Conservation (phyloP, 305 asterid species). For the Rubia tinctorum region DNA sequence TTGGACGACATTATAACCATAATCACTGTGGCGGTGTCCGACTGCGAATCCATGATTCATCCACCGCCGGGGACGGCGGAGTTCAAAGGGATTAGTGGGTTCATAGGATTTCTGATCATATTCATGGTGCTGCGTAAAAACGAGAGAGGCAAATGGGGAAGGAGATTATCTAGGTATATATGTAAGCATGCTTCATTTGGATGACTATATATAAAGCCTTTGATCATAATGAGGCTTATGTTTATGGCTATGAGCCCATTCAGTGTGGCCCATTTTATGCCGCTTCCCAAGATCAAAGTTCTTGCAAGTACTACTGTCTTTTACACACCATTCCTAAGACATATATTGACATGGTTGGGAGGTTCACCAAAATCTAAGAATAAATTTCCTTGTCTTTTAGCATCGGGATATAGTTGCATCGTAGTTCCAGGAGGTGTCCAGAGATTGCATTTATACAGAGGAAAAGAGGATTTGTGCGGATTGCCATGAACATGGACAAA, state of each 20-base stretch:
- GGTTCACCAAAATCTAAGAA: conserved; percentile 75
- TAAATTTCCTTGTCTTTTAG: conserved; percentile 57
- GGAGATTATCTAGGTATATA: conserved; percentile 69
- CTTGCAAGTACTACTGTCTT: conserved; percentile 96
- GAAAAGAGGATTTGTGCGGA: conserved; percentile 84
- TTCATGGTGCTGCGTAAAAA: conserved; percentile 64
- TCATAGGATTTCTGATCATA: conserved; percentile 60
- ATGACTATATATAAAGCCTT: conserved; percentile 77
- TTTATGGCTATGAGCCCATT: conserved; percentile 98
- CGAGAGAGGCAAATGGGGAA: conserved; percentile 66
- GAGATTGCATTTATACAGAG: conserved; percentile 71
- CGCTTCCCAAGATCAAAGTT: conserved; percentile 71
- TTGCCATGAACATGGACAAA: conserved; percentile 81
- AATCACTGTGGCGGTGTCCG: not conserved
- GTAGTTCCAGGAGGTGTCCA: conserved; percentile 92
- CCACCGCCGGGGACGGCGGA: conserved; percentile 16
- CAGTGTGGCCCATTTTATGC: too few species aligned
- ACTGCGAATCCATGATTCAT: not conserved
- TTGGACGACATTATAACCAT: not conserved
- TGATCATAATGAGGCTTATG: conserved; percentile 52
- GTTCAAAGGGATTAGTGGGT: conserved; percentile 52
- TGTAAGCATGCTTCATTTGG: conserved; percentile 90
- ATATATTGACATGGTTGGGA: conserved; percentile 96
- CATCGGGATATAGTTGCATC: conserved; percentile 83
- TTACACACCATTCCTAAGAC: conserved; percentile 90